Evolutionary conservation across 2,329 filamentous ascomycete genomes (phyloP), one percentile per base, ranked within the genome.

Genomic region (Aurifilum marmelostoma): DNA sequence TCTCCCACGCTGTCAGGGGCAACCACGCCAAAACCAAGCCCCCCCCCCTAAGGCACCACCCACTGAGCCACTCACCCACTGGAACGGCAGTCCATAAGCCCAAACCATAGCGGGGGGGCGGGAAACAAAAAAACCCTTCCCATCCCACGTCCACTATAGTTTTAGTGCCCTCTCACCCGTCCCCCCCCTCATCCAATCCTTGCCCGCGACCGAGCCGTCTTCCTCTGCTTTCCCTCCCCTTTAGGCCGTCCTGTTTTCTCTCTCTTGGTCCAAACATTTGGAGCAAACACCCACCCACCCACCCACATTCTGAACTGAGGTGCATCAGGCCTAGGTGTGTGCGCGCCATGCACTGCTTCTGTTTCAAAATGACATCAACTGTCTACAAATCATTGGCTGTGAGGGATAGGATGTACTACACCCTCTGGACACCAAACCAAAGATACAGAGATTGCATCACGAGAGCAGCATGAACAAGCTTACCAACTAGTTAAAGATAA

Each of bases 1-100:
- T 37, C 32, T n/a, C 29, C 32, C 11, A 11, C 34, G 58, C 58
- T 60, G 58, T 60, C 58, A 60, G 58, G 58, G 58, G 58, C 58
- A 60, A 60, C 58, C 58, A 60, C 29, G 43, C 43, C 43, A n/a
- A n/a, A 47, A 47, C 4, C 37, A 12, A 9, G 2, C 18, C 18
- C 43, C 43, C 18, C n/a, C 18, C 43, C 18, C 7, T 47, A 14
- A n/a, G n/a, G n/a, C n/a, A 5, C 41, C 41, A 18, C 41, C 41
- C 41, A 18, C 41, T 43, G 41, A 43, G 16, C n/a, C n/a, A 34
- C 34, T 34, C 4, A 34, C 4, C 43, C 41, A 47, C 43, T 47
- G 43, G 43, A 47, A 47, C 43, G 43, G n/a, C 43, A 4, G 24
- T 16, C 14, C 50, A 14, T 47, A 52, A 52, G 21, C 47, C n/a